phyloP scores from a whole-genome alignment of 1,284 basidiomycete species.

The Sanghuangporus sanghuang region DNA sequence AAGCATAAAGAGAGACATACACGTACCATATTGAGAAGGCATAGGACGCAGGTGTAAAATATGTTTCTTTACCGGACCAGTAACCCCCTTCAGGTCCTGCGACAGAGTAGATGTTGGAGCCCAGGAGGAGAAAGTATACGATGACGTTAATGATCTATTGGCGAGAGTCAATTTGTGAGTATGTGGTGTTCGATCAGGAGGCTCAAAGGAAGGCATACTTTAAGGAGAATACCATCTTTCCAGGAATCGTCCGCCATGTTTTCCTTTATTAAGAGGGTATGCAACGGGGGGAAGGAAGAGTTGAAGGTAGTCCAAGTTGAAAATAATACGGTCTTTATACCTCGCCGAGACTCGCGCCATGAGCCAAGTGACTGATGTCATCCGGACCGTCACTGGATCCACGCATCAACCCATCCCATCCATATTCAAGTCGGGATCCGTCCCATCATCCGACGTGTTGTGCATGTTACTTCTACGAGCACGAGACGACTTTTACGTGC shows the following conservation, averaged over 20 bases:
- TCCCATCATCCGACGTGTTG: too few species aligned
- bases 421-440: too few species aligned
- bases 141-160: slow-evolving; percentile 70
- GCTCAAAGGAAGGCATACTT: slow-evolving; percentile 41
- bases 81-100: slow-evolving; percentile 68
- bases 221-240: slow-evolving; percentile 76
- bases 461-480: too few species aligned
- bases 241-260: slow-evolving; percentile 52
- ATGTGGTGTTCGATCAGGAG: neutral
- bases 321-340: too few species aligned
- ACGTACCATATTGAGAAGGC: slow-evolving; percentile 76
- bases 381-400: neutral
- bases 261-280: neutral
- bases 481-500: too few species aligned
- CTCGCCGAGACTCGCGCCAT: neutral
- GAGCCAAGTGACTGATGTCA: neutral
- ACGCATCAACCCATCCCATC: neutral
- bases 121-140: slow-evolving; percentile 78
- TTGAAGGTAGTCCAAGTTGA: too few species aligned
- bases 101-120: slow-evolving; percentile 83
- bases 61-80: slow-evolving; percentile 73
- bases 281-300: too few species aligned
- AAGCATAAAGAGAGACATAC: neutral
- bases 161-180: neutral
- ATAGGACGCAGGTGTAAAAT: slow-evolving; percentile 87